Percentiles rank a stretch among this genome's conserved stretches.
These are phyloP conservation scores for Boletus rubropictus DNA, from an alignment of 768 basidiomycete species.

Conservation along the genomic window DNA sequence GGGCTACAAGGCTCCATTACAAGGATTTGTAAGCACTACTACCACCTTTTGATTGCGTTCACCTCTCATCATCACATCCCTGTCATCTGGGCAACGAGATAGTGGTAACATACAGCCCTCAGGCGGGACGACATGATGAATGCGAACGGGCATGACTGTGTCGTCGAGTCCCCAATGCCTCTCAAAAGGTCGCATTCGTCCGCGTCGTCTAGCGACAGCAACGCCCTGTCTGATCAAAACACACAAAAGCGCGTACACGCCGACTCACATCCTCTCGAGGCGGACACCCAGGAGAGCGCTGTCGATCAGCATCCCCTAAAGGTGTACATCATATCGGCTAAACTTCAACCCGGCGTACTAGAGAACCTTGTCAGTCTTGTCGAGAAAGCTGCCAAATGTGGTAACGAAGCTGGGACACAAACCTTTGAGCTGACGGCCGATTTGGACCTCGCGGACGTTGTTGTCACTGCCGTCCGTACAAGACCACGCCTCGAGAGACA, in stretches of 20 bases:
- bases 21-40: not conserved
- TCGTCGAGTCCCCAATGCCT: constrained; percentile 5
- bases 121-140: too few species aligned
- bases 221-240: constrained; percentile 7
- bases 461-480: constrained; percentile 65
- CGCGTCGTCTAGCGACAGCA: not conserved
- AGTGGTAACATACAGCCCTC: too few species aligned
- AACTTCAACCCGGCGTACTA: constrained; percentile 22
- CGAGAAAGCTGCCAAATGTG: constrained; percentile 8
- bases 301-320: constrained; percentile 9
- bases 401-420: not conserved
- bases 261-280: constrained; percentile 1
- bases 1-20: too few species aligned
- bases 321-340: constrained; percentile 31
- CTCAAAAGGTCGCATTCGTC: constrained; percentile 10
- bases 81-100: too few species aligned
- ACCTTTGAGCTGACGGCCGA: constrained; percentile 35
- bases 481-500: constrained; percentile 65
- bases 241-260: constrained; percentile 10
- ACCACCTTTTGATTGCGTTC: not conserved
- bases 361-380: constrained; percentile 24
- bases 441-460: constrained; percentile 50
- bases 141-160: too few species aligned
- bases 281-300: constrained; percentile 2
- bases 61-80: too few species aligned